phyloP scores from a whole-genome alignment of 78 protist species.

The Polysphondylium violaceum region DNA sequence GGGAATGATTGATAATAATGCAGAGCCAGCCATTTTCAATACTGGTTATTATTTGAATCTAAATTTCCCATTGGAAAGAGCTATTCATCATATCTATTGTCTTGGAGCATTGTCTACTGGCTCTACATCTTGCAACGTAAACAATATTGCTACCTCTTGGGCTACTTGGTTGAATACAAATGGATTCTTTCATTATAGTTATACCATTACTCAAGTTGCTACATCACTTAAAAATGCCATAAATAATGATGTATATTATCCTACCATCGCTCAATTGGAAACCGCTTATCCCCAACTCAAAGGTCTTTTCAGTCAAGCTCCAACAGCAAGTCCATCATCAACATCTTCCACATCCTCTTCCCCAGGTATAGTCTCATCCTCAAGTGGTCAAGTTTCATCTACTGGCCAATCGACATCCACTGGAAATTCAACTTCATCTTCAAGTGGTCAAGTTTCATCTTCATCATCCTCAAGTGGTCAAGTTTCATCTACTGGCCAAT shows the following conservation, averaged over 20 bases:
- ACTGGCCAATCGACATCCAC: too few species aligned
- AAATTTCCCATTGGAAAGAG: constrained; percentile 32
- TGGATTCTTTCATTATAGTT: constrained; percentile 28
- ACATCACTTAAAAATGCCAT: constrained; percentile 5
- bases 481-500: too few species aligned
- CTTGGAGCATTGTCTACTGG: not conserved
- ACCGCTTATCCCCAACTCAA: constrained; percentile 19
- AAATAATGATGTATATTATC: not conserved
- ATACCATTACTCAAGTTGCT: constrained; percentile 16
- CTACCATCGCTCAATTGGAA: constrained; percentile 30
- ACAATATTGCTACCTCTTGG: not conserved
- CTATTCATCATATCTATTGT: constrained; percentile 42
- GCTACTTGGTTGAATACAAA: not conserved
- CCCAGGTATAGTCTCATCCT: too few species aligned
- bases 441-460: too few species aligned
- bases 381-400: too few species aligned
- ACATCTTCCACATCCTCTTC: not conserved
- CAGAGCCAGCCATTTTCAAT: not conserved
- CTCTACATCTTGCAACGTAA: not conserved
- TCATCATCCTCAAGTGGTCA: too few species aligned
- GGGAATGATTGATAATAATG: constrained; percentile 47
- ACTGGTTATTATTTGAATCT: constrained; percentile 40
- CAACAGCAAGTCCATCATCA: not conserved
- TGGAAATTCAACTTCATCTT: too few species aligned
- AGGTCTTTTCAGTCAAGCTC: constrained; percentile 24